Evolutionary conservation across 257 asterid genomes (phyloP).

Genomic region (Penstemon newberryi): DNA sequence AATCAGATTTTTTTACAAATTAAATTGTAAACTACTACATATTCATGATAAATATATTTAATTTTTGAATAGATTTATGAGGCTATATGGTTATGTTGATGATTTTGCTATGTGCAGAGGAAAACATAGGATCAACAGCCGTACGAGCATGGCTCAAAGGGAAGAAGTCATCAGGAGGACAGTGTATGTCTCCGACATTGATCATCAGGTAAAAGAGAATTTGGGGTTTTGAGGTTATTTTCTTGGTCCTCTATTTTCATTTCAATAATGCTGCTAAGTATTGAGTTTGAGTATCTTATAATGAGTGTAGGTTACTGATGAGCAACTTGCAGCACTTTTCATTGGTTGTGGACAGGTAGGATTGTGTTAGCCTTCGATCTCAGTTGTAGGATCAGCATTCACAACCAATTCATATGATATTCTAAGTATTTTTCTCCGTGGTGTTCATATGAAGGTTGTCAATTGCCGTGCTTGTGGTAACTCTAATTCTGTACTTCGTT

Average conservation of each 20-base stretch:
- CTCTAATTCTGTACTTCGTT: constrained; percentile 77
- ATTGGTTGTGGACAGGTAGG: constrained; percentile 64
- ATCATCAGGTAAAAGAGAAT: constrained; percentile 57
- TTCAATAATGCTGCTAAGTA: background rate
- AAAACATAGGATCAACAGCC: constrained; percentile 51
- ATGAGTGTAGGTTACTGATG: constrained; percentile 63
- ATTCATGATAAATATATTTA: background rate
- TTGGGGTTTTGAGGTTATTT: background rate
- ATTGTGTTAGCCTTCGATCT: constrained; percentile 13
- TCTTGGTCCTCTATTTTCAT: background rate
- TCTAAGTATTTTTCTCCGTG: constrained; percentile 3
- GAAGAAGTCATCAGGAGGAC: constrained; percentile 81
- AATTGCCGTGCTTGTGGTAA: constrained; percentile 82
- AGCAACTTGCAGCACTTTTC: constrained; percentile 73
- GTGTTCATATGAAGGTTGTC: constrained; percentile 55
- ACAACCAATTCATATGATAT: background rate
- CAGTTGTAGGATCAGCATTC: constrained; percentile 14
- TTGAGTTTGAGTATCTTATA: constrained; percentile 15
- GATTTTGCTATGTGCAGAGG: constrained; percentile 47
- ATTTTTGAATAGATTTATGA: constrained; percentile 7
- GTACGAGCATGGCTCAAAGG: constrained; percentile 72
- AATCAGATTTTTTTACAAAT: background rate
- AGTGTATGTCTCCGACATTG: constrained; percentile 78
- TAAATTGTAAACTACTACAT: background rate
- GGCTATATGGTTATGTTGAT: constrained; percentile 26